Base-by-base conservation (phyloP, 805 yeast species). In the Kluyveromyces starmeri region DNA sequence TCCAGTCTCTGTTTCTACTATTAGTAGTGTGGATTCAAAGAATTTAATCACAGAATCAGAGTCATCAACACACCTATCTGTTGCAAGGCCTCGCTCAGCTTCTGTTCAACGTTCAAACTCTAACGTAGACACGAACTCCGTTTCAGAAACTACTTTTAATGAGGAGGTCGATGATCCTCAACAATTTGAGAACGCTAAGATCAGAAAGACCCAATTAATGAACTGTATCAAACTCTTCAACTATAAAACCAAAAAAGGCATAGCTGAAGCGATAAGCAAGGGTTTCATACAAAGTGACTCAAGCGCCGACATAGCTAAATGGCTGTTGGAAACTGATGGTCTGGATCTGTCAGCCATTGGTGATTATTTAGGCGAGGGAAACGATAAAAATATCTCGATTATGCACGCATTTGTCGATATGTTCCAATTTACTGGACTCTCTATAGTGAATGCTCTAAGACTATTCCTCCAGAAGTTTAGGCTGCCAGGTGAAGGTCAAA, bases 401-500 rank as follows among this genome's bases (percentile, higher is more conserved):
- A 86, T 89, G 96, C 96, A 88, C 58, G 81, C 85, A 5, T 92
- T 92, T 63, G 94, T 89, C 19, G 95, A 88, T 51, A 62, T 70
- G 43, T 78, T 92, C 78, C 83, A 86, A 37, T 89, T 92, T 55
- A 61, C 70, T 4, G 67, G 68, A 21, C 55, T 70, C 44, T 64
- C 75, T 1, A 86, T 92, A 52, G 86, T 88, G 11, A 94, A 80
- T 46, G 94, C 97, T 0, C 65, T 92, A 64, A 72, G 98, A 45
- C 65, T 62, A 11, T 85, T 85, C 50, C 67, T 92, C 39, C 98
- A 94, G 52, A 70, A 75, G 31, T 94, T 92, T 62, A 70, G 98
- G 55, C 69, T 92, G 40, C 98, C 99, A 2, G 99, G 99, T 33
- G 99, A 92, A 61, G 88, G 96, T 4, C 99, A 92, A 62, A 89